Conservation (phyloP, 768 basidiomycete species). For the Amanita inopinata region DNA sequence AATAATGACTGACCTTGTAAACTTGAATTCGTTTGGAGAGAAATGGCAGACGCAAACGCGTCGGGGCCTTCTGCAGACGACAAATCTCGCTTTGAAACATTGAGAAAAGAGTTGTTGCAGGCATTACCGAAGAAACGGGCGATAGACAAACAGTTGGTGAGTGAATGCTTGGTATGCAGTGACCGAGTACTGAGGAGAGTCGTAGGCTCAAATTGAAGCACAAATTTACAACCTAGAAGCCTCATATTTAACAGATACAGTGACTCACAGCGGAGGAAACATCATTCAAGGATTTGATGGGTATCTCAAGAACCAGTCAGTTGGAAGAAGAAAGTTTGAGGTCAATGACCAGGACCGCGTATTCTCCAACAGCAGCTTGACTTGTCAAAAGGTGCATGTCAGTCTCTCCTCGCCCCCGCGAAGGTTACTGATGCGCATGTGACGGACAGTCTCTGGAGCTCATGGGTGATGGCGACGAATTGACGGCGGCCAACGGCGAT, state of each 20-base stretch:
- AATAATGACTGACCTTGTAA: not conserved
- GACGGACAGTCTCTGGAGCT: conserved; percentile 60
- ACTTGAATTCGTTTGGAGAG: not conserved
- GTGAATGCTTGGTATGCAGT: conserved; percentile 16
- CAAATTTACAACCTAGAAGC: conserved; percentile 75
- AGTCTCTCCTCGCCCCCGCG: not conserved
- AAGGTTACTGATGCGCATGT: conserved; percentile 7
- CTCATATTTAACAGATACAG: conserved; percentile 69
- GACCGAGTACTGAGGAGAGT: not conserved
- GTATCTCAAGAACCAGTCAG: conserved; percentile 70
- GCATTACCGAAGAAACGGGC: conserved; percentile 68
- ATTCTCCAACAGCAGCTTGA: conserved; percentile 75
- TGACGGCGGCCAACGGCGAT: conserved; percentile 47
- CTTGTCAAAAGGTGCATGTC: conserved; percentile 55
- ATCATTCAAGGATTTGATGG: conserved; percentile 84
- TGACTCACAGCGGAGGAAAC: conserved; percentile 70
- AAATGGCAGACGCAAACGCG: conserved; percentile 30
- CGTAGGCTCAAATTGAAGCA: conserved; percentile 65
- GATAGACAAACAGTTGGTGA: conserved; percentile 69
- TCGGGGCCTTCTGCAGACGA: conserved; percentile 48
- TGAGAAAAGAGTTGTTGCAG: conserved; percentile 66
- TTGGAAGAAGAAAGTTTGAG: conserved; percentile 62
- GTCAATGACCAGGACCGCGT: conserved; percentile 69
- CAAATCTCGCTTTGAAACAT: conserved; percentile 57
- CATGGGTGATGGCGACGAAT: conserved; percentile 60